Percentiles rank a stretch among this genome's conserved stretches.
phyloP scores from a whole-genome alignment of 371 early-diverging fungal species.

The Mucor piriformis region DNA sequence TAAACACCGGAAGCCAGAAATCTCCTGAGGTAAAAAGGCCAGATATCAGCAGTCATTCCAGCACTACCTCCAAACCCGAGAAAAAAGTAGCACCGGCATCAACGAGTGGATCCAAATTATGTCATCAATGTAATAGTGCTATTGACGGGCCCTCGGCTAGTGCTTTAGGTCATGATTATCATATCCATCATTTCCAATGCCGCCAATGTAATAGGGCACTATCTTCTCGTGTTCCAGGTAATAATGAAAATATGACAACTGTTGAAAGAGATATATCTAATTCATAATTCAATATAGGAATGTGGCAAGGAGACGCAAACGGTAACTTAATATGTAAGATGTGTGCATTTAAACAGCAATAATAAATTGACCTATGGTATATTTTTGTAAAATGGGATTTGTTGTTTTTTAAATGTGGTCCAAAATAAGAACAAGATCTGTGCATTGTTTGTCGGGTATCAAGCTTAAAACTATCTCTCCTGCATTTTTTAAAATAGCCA shows the following conservation, averaged over 20 bases:
- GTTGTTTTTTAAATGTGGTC: too few species aligned
- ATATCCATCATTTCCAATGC: conserved; percentile 60
- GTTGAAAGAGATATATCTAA: neutral
- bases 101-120: conserved; percentile 17
- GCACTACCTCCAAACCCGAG: neutral
- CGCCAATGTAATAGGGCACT: conserved; percentile 45
- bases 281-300: conserved; percentile 14
- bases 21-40: neutral
- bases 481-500: too few species aligned
- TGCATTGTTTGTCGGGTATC: too few species aligned
- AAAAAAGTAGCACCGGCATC: neutral
- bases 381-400: too few species aligned
- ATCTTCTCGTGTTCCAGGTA: conserved; percentile 38
- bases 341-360: conserved; percentile 17
- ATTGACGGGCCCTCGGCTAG: conserved; percentile 55
- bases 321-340: conserved; percentile 30
- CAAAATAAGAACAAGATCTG: too few species aligned
- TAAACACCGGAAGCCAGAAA: too few species aligned
- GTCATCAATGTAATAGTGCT: conserved; percentile 34
- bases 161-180: conserved; percentile 57
- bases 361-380: too few species aligned
- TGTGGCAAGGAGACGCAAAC: conserved; percentile 28
- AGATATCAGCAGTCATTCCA: neutral
- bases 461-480: too few species aligned
- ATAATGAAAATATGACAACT: neutral